Base-by-base conservation (phyloP, 108 stramenopile genomes). In the Pseudonitzschia multiseries region DNA sequence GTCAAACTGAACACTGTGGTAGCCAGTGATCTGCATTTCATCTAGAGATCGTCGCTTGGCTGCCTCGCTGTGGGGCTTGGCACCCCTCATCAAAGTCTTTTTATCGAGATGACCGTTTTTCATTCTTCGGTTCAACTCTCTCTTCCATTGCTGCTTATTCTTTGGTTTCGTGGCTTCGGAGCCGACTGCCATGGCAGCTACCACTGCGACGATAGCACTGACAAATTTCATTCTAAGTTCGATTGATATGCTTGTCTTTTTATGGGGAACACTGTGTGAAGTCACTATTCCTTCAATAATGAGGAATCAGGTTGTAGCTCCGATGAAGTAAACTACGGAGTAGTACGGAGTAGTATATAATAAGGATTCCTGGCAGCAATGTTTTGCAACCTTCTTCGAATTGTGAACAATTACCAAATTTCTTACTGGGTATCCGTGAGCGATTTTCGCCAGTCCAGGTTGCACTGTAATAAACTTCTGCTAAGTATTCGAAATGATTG, bases 1-100 rank as follows among this genome's bases (percentile, higher is more conserved):
- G 14, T 63, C 66, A 75, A 76, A 81, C 26, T 69, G 50, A 57
- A 81, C 62, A 52, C 69, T 71, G 81, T 81, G 72, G 24, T 66
- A 48, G 31, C 52, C 66, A 26, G 53, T 76, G 72, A 81, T 63
- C 31, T 81, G 31, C 43, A 29, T 66, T 28, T 70, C 65, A 17
- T 42, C 76, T 26, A 74, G 69, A 36, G 29, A 67, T 40, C 77
- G 77, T 31, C 41, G 59, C 15, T 67, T 67, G 66, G 77, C 77
- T 22, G 77, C 69, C 21, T 40, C 59, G 29, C 59, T 69, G 69
- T 79, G 72, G 17, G 79, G 79, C 62, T 60, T 79, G 68, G 79
- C 68, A 29, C 64, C 64, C 0, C 31, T 31, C 73, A 79, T 69
- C 46, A 79, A 51, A 8, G 73, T 74, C 29, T 52, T 21, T 63